Percentiles rank a stretch among this genome's conserved stretches.
Evolutionary conservation across 2,329 filamentous ascomycete species (phyloP).

Genomic region (Diaporthe australafricana): DNA sequence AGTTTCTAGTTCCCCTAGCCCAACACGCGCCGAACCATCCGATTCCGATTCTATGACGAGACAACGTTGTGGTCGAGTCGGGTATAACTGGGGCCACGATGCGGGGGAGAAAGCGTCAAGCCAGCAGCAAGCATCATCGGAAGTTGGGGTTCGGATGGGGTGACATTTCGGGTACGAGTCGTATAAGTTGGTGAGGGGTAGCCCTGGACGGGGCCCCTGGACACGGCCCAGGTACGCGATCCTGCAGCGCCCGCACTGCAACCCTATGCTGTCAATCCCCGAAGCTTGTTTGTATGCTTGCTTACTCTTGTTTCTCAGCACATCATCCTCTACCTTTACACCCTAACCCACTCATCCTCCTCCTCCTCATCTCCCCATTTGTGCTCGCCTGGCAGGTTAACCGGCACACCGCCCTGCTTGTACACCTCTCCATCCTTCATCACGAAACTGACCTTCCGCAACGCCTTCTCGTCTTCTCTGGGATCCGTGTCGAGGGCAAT

Average conservation of each 20-base stretch:
- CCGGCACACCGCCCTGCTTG: conserved; percentile 51
- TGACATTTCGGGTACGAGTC: neutral
- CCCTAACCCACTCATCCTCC: neutral
- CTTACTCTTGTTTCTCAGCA: neutral
- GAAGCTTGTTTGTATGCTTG: conserved; percentile 18
- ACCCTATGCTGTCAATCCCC: conserved; percentile 2
- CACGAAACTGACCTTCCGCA: conserved; percentile 63
- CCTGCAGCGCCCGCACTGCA: conserved; percentile 3
- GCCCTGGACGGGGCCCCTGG: neutral
- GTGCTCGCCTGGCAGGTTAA: conserved; percentile 38
- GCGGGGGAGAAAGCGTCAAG: neutral
- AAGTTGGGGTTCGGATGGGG: neutral
- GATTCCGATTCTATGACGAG: conserved; percentile 2
- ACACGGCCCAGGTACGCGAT: conserved; percentile 9
- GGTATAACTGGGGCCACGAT: conserved; percentile 17
- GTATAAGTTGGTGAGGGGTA: conserved; percentile 26
- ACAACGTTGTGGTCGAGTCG: neutral
- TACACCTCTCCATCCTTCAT: conserved; percentile 68
- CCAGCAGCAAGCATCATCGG: neutral
- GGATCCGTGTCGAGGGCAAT: conserved; percentile 60
- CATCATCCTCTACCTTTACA: neutral
- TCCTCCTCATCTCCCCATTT: conserved; percentile 34
- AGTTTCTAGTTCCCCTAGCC: neutral
- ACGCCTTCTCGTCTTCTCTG: conserved; percentile 50
- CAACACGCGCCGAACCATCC: neutral